Percentiles rank a stretch among this genome's conserved stretches.
These are phyloP conservation scores for Cairneyella variabilis DNA, from an alignment of 495 filamentous ascomycete genomes.

Conservation along the genomic window DNA sequence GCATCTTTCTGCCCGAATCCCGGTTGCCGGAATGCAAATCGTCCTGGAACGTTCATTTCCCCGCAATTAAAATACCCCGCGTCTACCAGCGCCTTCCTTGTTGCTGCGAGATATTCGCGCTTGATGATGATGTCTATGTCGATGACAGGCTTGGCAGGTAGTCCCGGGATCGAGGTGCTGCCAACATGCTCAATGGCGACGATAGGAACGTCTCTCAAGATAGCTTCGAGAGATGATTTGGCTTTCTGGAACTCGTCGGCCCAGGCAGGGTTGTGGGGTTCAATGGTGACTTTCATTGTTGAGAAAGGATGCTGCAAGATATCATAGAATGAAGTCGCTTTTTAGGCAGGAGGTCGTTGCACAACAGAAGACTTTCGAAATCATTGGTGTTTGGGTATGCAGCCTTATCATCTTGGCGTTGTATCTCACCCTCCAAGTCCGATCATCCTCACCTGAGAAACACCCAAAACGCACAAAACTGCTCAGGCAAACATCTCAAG, in stretches of 20 bases:
- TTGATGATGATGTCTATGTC: constrained; percentile 45
- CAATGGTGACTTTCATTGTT: constrained; percentile 17
- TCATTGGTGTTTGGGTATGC: background rate
- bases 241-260: constrained; percentile 1
- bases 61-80: constrained; percentile 17
- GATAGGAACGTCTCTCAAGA: constrained; percentile 6
- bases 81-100: background rate
- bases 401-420: no score
- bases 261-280: constrained; percentile 20
- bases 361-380: background rate
- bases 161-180: constrained; percentile 45
- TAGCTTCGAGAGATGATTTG: background rate
- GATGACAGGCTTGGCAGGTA: constrained; percentile 45
- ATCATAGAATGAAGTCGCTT: background rate
- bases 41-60: constrained; percentile 13
- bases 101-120: background rate
- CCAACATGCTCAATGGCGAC: constrained; percentile 36
- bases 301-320: background rate
- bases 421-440: no score
- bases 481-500: no score
- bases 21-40: constrained; percentile 20
- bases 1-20: background rate
- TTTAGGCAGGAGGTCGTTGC: background rate
- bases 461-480: no score
- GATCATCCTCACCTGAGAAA: no score